A percentile compares a stretch with the other conserved stretches of the same genome.
Evolutionary conservation across 192 early-diverging fungal species (phyloP).

Genomic region (Phlyctochytrium arcticum): DNA sequence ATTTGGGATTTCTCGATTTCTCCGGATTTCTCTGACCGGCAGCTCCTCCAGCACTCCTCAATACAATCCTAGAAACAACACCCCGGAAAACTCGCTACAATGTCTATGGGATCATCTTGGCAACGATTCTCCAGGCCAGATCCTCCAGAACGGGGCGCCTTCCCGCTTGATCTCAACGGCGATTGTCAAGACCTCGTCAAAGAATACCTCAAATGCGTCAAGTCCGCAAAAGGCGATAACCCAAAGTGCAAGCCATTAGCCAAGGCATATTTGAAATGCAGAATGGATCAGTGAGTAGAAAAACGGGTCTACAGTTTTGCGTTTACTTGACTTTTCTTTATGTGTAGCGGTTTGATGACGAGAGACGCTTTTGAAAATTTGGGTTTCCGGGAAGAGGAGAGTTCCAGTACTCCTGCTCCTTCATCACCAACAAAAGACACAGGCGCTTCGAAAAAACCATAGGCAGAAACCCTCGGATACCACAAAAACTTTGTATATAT

Average conservation of each 20-base stretch:
- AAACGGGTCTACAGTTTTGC: neutral
- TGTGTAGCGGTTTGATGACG: conserved; percentile 61
- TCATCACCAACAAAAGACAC: too few relatives aligned
- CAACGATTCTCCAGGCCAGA: conserved; percentile 53
- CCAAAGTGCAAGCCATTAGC: conserved; percentile 67
- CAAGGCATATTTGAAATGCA: conserved; percentile 78
- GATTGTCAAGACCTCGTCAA: conserved; percentile 80
- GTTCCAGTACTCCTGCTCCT: too few relatives aligned
- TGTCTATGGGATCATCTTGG: conserved; percentile 26
- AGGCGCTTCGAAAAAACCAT: too few relatives aligned
- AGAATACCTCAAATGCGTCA: conserved; percentile 74
- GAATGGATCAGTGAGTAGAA: conserved; percentile 89
- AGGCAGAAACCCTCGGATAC: too few relatives aligned
- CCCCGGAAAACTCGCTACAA: neutral
- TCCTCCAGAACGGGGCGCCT: conserved; percentile 84
- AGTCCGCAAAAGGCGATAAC: conserved; percentile 65
- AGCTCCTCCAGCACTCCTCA: too few relatives aligned
- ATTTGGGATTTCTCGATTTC: too few relatives aligned
- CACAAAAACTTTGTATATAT: too few relatives aligned
- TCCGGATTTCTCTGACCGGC: too few relatives aligned
- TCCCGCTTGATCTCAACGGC: conserved; percentile 84
- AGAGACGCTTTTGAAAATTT: conserved; percentile 63
- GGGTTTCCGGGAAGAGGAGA: conserved; percentile 61
- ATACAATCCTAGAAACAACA: neutral
- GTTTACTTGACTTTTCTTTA: conserved; percentile 10